Evolutionary conservation across 2,329 filamentous ascomycete species (phyloP), one percentile per base, ranked within the genome.

Genomic region (Rosellinia necatrix): DNA sequence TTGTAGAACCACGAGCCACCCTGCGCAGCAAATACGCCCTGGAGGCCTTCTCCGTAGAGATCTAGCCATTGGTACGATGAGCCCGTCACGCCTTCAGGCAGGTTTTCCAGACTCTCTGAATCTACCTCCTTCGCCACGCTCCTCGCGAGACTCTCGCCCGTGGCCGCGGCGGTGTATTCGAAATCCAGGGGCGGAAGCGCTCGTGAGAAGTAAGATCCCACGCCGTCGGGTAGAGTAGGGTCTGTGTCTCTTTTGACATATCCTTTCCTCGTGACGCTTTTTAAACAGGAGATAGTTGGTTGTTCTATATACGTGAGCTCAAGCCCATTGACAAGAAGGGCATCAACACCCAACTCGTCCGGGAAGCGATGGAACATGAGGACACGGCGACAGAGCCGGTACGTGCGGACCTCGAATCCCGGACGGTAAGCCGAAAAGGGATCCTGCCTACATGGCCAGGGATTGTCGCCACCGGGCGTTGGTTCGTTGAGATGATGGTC

Each of bases 331-430:
- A 30, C 6, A 17, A 44, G 25, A 32, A 10, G 5, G 13, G 3
- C 15, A 5, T 15, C 41, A 1, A 4, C 19, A 3, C 15, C 9
- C 19, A 37, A 2, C 4, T 2, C 10, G 9, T 37, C n/a, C 3
- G 27, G 27, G 21, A 48, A 48, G 19, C 27, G 44, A 30, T 48
- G 44, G 32, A 48, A 35, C 12, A 48, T 1, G 8, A 35, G 19
- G 4, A 48, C 6, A n/a, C 44, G 30, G 21, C 30, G 44, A n/a
- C 44, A 48, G 3, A 48, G 30, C 15, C 44, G 35, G 7, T 37
- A 37, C 8, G 30, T 48, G 7, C 44, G 44, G 17, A 48, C 15
- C 22, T 48, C 44, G 30, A 48, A 48, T 4, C 44, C 44, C 3
- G 19, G 12, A 12, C n/a, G 24, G 29, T 48, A 35, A 5, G 44